Base-by-base conservation (phyloP, 108 stramenopile species). In the Skeletonema potamos region DNA sequence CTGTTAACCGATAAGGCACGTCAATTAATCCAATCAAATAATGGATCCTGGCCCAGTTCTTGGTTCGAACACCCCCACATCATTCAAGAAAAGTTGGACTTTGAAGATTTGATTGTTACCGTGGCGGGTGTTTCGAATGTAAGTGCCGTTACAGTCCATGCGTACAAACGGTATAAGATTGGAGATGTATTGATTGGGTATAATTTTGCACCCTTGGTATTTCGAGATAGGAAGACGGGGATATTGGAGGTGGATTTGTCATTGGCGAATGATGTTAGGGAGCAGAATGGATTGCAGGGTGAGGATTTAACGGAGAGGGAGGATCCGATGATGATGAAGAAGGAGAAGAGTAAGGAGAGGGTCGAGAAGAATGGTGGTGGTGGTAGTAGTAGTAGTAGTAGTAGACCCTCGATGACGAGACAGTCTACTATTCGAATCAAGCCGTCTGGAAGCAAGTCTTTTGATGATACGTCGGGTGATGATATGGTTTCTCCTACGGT, bases 81-180 rank as follows among this genome's bases (percentile, higher is more conserved):
- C 3, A 70, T 77, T n/a, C 30, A 29, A 20, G 27, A 65, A n/a
- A 51, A 69, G 37, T 13, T 77, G 3, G 68, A 77, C n/a, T 77
- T 77, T 34, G 36, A 70, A 2, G 64, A 65, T 41, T 59, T 77
- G 54, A 36, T 77, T 43, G 57, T 79, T 17, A 79, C 77, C 3
- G 30, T 79, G 5, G 58, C 67, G 61, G 79, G 79, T 3, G 58
- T 74, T 15, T 74, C 73, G n/a, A 80, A 75, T 58, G 29, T 80
- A 28, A 68, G 66, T 33, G 79, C 79, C 3, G 15, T 51, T 33
- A 70, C 79, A 11, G 79, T 74, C 15, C 74, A 80, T 63, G 79
- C 73, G 11, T 79, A 74, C 36, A 79, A 79, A 44, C 12, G 68
- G 8, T 76, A 70, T 26, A 70, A 69, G 27, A 51, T 29, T 63